phyloP scores from a whole-genome alignment of 768 basidiomycete genomes.

The Tubosaeta brunneosetosa region DNA sequence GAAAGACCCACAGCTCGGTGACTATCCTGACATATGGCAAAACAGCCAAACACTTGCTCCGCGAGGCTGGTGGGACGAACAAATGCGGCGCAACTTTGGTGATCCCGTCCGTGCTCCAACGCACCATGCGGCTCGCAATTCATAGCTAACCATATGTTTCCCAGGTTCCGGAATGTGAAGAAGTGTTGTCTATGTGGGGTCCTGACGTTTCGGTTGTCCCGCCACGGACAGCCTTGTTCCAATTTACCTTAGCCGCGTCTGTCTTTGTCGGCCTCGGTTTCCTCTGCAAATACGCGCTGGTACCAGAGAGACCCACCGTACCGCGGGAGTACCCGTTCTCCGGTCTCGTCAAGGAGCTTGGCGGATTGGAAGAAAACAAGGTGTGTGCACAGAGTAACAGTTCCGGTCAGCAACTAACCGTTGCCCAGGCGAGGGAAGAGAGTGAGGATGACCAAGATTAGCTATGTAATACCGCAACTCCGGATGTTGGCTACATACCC shows the following conservation, averaged over 20 bases:
- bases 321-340: slow-evolving; percentile 74
- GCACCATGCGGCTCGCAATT: background rate
- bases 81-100: slow-evolving; percentile 76
- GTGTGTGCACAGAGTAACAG: slow-evolving; percentile 34
- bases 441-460: slow-evolving; percentile 30
- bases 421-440: slow-evolving; percentile 35
- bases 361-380: slow-evolving; percentile 75
- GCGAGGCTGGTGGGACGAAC: slow-evolving; percentile 69
- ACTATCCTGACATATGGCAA: slow-evolving; percentile 65
- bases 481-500: background rate
- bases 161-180: slow-evolving; percentile 78
- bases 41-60: slow-evolving; percentile 63
- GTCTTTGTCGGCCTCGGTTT: slow-evolving; percentile 65
- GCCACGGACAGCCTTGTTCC: slow-evolving; percentile 56
- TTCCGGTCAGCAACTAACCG: slow-evolving; percentile 4
- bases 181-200: slow-evolving; percentile 83
- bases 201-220: slow-evolving; percentile 66
- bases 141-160: slow-evolving; percentile 13
- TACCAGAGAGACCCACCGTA: slow-evolving; percentile 60
- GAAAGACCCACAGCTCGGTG: slow-evolving; percentile 63
- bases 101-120: slow-evolving; percentile 55
- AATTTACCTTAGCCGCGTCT: slow-evolving; percentile 56
- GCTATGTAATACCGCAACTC: slow-evolving; percentile 12
- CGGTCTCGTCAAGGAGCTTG: slow-evolving; percentile 73
- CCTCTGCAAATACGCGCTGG: slow-evolving; percentile 48